These are phyloP conservation scores for Candida tropicalis DNA, from an alignment of 1,139 yeast species.

Conservation along the genomic window DNA sequence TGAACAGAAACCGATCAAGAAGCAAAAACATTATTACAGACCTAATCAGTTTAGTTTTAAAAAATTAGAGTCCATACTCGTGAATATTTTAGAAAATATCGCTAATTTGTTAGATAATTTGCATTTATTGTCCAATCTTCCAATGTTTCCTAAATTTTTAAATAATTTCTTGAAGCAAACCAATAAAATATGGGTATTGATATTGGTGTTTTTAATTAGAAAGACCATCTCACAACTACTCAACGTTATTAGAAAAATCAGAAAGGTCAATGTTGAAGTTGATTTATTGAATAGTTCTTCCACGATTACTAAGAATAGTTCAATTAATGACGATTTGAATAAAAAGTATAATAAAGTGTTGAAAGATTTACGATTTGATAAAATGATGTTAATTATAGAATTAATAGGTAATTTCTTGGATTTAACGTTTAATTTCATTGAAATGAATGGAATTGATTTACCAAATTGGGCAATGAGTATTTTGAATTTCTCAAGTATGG, in stretches of 20 bases:
- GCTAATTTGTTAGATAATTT: conserved; percentile 48
- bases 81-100: conserved; percentile 37
- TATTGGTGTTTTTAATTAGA: conserved; percentile 44
- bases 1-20: conserved; percentile 7
- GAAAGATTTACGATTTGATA: conserved; percentile 48
- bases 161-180: conserved; percentile 41
- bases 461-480: conserved; percentile 49
- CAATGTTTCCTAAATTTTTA: conserved; percentile 43
- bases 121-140: conserved; percentile 47
- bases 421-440: conserved; percentile 44
- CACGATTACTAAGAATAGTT: conserved; percentile 22
- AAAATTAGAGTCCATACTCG: conserved; percentile 32
- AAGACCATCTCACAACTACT: conserved; percentile 47
- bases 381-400: conserved; percentile 46
- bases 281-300: conserved; percentile 29
- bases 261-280: conserved; percentile 41
- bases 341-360: conserved; percentile 44
- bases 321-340: conserved; percentile 30
- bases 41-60: conserved; percentile 27
- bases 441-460: conserved; percentile 37
- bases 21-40: conserved; percentile 10
- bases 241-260: conserved; percentile 43
- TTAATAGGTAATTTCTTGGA: conserved; percentile 48
- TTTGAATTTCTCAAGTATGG: conserved; percentile 49
- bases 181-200: conserved; percentile 48